Evolutionary conservation across 805 yeast species (phyloP).

Genomic region (Isabelozyma gotoi): DNA sequence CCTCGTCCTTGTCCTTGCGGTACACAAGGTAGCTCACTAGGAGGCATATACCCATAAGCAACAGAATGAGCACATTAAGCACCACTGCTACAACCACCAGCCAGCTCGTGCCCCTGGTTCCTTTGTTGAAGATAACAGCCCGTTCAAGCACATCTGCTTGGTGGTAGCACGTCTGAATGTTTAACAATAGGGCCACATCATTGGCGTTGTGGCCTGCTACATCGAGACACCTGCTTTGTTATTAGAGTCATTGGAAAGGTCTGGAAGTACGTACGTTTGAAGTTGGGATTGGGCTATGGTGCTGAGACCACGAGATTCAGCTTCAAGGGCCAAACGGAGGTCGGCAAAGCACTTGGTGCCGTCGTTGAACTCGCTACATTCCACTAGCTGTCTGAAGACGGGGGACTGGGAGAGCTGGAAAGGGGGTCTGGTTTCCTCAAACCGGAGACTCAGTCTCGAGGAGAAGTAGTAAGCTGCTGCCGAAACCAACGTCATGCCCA

Average conservation of each 20-base stretch:
- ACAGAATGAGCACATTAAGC: constrained; percentile 7
- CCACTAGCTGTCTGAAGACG: constrained; percentile 8
- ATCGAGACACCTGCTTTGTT: constrained; percentile 14
- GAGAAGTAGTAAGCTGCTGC: constrained; percentile 4
- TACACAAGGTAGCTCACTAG: constrained; percentile 4
- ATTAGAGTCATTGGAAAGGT: neutral
- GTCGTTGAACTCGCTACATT: constrained; percentile 19
- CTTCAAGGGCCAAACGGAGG: constrained; percentile 7
- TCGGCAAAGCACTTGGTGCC: constrained; percentile 16
- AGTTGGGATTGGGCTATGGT: constrained; percentile 7
- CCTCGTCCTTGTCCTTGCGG: constrained; percentile 3
- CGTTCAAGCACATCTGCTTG: constrained; percentile 17
- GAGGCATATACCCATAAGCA: constrained; percentile 7
- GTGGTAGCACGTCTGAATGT: constrained; percentile 24
- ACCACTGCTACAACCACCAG: constrained; percentile 4
- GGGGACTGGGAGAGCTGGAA: constrained; percentile 7
- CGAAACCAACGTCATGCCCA: constrained; percentile 2
- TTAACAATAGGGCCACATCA: constrained; percentile 19
- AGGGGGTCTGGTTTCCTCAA: constrained; percentile 2
- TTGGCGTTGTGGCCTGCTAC: constrained; percentile 7
- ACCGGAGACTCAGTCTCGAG: neutral
- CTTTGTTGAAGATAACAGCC: constrained; percentile 4
- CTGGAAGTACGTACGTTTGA: constrained; percentile 12
- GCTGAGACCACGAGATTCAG: constrained; percentile 7
- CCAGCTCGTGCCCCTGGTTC: constrained; percentile 7